phyloP scores from a whole-genome alignment of 805 yeast genomes.

The Wickerhamiella shivajii region DNA sequence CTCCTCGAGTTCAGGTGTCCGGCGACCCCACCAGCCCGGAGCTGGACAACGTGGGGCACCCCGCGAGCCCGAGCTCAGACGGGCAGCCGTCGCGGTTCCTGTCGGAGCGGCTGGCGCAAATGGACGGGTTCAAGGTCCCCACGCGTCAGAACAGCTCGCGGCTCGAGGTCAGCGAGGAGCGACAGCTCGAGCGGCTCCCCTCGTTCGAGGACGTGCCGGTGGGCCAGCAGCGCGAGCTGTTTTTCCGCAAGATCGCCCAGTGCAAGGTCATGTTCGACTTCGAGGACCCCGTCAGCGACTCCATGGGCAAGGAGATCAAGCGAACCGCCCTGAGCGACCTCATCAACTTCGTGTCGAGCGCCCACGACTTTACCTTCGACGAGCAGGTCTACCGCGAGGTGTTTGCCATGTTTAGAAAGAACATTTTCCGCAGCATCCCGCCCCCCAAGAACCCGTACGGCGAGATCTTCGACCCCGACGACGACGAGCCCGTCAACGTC shows the following conservation, averaged over 20 bases:
- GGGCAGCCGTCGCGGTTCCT: conserved; percentile 28
- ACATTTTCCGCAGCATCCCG: conserved; percentile 89
- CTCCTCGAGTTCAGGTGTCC: conserved; percentile 3
- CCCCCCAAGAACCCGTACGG: conserved; percentile 98
- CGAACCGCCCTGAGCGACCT: conserved; percentile 76
- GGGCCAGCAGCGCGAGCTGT: conserved; percentile 64
- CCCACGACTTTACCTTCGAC: conserved; percentile 61
- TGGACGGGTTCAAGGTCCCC: conserved; percentile 73
- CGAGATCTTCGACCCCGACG: conserved; percentile 93
- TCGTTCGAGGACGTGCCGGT: conserved; percentile 77
- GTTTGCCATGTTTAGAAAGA: conserved; percentile 75
- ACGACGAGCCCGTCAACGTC: conserved; percentile 94
- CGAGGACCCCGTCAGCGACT: conserved; percentile 80
- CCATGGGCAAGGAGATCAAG: conserved; percentile 85
- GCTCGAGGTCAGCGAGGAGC: conserved; percentile 61
- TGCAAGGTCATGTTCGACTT: conserved; percentile 92
- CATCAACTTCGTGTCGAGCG: conserved; percentile 71
- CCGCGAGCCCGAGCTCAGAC: conserved; percentile 1
- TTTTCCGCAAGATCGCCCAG: conserved; percentile 80
- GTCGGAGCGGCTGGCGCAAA: conserved; percentile 44
- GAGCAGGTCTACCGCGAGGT: conserved; percentile 84
- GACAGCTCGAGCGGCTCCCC: conserved; percentile 64
- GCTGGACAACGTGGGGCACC: not conserved
- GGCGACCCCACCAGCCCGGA: conserved; percentile 1
- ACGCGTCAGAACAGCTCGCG: conserved; percentile 86